Evolutionary conservation across 176 grass and related monocot genomes (phyloP).

Genomic region (Elymus sibiricus): DNA sequence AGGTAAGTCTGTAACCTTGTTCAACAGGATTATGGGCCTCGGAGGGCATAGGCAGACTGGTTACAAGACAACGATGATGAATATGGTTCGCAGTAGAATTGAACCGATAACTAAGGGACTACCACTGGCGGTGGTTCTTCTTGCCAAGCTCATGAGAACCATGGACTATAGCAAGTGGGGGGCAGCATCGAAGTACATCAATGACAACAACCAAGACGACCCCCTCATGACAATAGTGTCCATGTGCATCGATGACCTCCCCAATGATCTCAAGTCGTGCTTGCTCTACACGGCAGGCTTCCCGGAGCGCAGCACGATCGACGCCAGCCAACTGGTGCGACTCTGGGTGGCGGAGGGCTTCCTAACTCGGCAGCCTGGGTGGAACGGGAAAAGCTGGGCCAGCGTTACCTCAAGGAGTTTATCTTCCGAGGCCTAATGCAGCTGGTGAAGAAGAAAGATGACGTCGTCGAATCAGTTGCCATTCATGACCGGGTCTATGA

Average conservation of each 20-base stretch:
- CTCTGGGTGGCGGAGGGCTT: neutral
- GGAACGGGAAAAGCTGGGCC: neutral
- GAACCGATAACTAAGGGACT: neutral
- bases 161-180: constrained; percentile 12
- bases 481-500: neutral
- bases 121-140: neutral
- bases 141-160: neutral
- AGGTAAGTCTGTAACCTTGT: neutral
- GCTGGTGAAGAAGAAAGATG: neutral
- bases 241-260: neutral
- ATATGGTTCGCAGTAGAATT: neutral
- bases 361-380: neutral
- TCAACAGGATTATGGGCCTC: neutral
- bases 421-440: neutral
- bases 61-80: neutral
- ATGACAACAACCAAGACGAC: neutral
- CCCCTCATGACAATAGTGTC: neutral
- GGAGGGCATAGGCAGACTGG: accelerated
- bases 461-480: neutral
- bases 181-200: neutral
- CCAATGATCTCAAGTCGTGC: neutral
- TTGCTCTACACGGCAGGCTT: constrained; percentile 2
- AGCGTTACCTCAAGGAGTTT: neutral
- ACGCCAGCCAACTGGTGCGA: neutral
- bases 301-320: neutral